phyloP scores from a whole-genome alignment of 768 basidiomycete genomes.

The Xerocomus potaroensis region DNA sequence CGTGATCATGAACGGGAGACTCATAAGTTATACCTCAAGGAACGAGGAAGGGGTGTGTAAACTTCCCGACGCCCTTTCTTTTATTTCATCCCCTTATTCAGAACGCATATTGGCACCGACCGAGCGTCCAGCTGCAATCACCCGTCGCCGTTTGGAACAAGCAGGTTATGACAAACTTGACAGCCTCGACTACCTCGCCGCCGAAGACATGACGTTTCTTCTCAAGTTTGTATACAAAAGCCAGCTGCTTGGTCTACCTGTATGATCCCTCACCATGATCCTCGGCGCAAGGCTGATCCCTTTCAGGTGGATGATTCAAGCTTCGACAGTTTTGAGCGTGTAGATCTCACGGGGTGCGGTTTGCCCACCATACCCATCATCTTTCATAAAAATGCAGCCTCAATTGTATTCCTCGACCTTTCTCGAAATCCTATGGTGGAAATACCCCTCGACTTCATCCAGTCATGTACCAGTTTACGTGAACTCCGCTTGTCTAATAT shows the following conservation, averaged over 20 bases:
- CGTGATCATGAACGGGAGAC: conserved; percentile 48
- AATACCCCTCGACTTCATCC: conserved; percentile 94
- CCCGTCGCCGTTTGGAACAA: conserved; percentile 77
- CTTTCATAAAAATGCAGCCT: conserved; percentile 78
- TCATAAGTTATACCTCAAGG: conserved; percentile 70
- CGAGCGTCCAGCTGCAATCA: conserved; percentile 83
- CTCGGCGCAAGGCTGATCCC: not conserved
- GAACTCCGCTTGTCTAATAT: conserved; percentile 87
- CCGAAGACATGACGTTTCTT: conserved; percentile 78
- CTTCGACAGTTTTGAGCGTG: conserved; percentile 66
- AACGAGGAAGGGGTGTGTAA: conserved; percentile 65
- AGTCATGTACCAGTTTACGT: conserved; percentile 75
- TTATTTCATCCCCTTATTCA: conserved; percentile 27
- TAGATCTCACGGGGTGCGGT: conserved; percentile 79
- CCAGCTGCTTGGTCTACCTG: conserved; percentile 59
- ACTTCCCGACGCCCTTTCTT: not conserved
- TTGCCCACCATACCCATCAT: conserved; percentile 86
- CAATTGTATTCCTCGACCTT: conserved; percentile 79
- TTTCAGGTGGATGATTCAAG: conserved; percentile 68
- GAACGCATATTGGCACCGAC: conserved; percentile 79
- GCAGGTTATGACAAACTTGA: conserved; percentile 86
- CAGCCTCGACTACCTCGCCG: conserved; percentile 68
- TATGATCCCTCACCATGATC: conserved; percentile 32
- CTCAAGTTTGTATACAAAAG: conserved; percentile 89
- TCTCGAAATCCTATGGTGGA: conserved; percentile 96